Conservation (phyloP, 2,329 filamentous ascomycete species). For the Xylariomycetidae sp. region DNA sequence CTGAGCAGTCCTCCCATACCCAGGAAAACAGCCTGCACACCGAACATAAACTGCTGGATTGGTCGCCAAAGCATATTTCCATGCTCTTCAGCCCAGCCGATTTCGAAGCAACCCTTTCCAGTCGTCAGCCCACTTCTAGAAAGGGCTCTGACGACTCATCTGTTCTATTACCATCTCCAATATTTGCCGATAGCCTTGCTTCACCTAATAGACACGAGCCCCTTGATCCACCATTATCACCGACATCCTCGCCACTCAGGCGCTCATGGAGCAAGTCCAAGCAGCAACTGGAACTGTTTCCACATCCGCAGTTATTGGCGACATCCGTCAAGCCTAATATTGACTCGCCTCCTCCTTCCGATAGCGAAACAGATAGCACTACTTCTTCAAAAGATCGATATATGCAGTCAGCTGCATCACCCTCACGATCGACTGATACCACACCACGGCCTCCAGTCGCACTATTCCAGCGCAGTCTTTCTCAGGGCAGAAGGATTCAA, state of each 20-base stretch:
- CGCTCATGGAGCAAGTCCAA: slow-evolving; percentile 5
- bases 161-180: slow-evolving; percentile 18
- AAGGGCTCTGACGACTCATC: slow-evolving; percentile 10
- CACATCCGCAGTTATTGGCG: slow-evolving; percentile 9
- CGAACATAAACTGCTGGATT: slow-evolving; percentile 19
- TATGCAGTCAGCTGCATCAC: slow-evolving; percentile 10
- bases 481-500: no score
- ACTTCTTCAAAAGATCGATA: slow-evolving; percentile 8
- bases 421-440: slow-evolving; percentile 10
- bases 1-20: no score
- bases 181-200: slow-evolving; percentile 10
- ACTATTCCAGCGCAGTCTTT: no score
- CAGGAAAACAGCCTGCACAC: no score
- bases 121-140: slow-evolving; percentile 3
- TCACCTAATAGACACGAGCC: slow-evolving; percentile 6
- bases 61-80: slow-evolving; percentile 25
- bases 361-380: slow-evolving; percentile 12
- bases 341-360: slow-evolving; percentile 17
- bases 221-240: not conserved
- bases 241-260: slow-evolving; percentile 3
- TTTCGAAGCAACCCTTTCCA: slow-evolving; percentile 13
- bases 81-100: slow-evolving; percentile 23
- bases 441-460: slow-evolving; percentile 7
- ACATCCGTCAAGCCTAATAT: slow-evolving; percentile 4
- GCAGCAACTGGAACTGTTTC: slow-evolving; percentile 9